Percentiles rank a stretch among this genome's conserved stretches.
Conservation (phyloP, 1,284 basidiomycete genomes). For the Heterobasidion occidentale region DNA sequence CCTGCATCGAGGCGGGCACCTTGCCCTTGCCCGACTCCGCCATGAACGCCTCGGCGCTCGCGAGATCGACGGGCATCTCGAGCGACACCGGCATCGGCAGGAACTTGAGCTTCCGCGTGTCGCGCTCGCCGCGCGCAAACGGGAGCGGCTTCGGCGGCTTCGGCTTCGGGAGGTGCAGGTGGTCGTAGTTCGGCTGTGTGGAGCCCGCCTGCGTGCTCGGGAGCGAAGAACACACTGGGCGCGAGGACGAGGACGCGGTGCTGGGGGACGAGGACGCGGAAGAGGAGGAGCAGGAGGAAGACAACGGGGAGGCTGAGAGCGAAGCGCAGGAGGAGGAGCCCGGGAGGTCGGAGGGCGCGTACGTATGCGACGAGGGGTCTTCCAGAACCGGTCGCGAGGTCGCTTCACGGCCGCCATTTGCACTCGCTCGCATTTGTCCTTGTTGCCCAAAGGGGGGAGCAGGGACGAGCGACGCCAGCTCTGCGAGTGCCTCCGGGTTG, state of each 20-base stretch:
- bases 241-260: conserved; percentile 21
- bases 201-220: conserved; percentile 5
- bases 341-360: not conserved
- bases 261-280: conserved; percentile 16
- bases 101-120: conserved; percentile 46
- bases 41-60: conserved; percentile 10
- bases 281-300: conserved; percentile 7
- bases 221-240: not conserved
- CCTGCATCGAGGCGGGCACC: conserved; percentile 7
- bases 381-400: conserved; percentile 6
- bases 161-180: conserved; percentile 23
- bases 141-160: conserved; percentile 37
- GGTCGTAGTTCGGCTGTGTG: conserved; percentile 1
- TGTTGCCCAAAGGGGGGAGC: conserved; percentile 3
- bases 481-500: conserved; percentile 49
- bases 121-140: conserved; percentile 37
- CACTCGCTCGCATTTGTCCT: conserved; percentile 5
- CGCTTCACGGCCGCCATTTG: conserved; percentile 4
- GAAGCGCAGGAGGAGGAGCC: not conserved
- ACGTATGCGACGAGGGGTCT: not conserved
- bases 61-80: conserved; percentile 25
- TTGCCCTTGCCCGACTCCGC: conserved; percentile 20
- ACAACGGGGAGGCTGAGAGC: too few species aligned
- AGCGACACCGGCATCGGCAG: conserved; percentile 33
- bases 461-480: conserved; percentile 38